phyloP scores from a whole-genome alignment of 805 yeast species.

The Suhomyces sp. region DNA sequence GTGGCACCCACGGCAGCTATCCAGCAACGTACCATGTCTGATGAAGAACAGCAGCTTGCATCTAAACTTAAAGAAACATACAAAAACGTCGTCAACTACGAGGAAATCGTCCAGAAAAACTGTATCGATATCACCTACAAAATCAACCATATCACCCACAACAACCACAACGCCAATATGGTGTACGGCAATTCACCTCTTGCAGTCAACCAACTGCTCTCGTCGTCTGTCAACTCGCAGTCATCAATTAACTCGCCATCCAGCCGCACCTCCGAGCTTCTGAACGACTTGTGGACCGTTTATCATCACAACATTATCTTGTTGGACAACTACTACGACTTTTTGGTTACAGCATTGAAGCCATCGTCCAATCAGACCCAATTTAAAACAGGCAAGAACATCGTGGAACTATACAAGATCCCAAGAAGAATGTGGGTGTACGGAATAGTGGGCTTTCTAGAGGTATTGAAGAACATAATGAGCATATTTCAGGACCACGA shows the following conservation, averaged over 20 bases:
- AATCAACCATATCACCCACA: conserved; percentile 36
- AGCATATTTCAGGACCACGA: conserved; percentile 75
- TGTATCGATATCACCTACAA: conserved; percentile 58
- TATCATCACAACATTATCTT: conserved; percentile 65
- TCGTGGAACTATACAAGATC: conserved; percentile 73
- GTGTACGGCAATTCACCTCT: conserved; percentile 12
- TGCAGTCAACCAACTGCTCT: conserved; percentile 12
- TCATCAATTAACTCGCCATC: conserved; percentile 15
- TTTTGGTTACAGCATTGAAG: conserved; percentile 64
- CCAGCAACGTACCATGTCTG: conserved; percentile 39
- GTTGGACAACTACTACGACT: conserved; percentile 69
- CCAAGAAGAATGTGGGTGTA: conserved; percentile 83
- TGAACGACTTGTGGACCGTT: conserved; percentile 65
- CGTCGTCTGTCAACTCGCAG: conserved; percentile 13
- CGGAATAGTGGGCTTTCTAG: conserved; percentile 78
- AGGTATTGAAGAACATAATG: conserved; percentile 70
- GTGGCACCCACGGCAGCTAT: background rate
- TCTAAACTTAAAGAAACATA: conserved; percentile 73
- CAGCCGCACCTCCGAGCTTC: conserved; percentile 46
- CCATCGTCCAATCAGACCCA: conserved; percentile 50
- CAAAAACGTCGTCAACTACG: conserved; percentile 63
- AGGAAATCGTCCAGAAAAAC: conserved; percentile 66
- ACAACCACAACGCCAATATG: conserved; percentile 32
- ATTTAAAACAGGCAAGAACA: conserved; percentile 72
- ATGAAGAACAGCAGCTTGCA: conserved; percentile 64